These are phyloP conservation scores for Tylopilus sp. DNA, from an alignment of 768 basidiomycete genomes.

Conservation along the genomic window DNA sequence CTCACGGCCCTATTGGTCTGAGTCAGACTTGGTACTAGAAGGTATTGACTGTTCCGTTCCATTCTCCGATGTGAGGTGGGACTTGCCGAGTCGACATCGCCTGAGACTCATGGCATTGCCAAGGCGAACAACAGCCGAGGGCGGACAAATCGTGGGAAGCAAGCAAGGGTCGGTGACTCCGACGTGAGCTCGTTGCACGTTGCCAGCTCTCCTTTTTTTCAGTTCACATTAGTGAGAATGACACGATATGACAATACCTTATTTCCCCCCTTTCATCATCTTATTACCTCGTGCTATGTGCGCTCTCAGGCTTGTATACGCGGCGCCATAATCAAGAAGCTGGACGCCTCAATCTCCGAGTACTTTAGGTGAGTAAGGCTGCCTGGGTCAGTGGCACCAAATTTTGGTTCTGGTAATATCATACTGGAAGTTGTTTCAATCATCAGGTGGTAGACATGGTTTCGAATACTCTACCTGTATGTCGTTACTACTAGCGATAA, in stretches of 20 bases:
- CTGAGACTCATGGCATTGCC: background rate
- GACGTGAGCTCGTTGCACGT: too few relatives aligned
- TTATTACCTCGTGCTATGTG: background rate
- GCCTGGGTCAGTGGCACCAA: too few relatives aligned
- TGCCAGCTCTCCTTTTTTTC: background rate
- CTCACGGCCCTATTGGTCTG: background rate
- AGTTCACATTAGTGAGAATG: background rate
- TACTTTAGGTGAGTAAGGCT: background rate
- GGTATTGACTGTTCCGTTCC: background rate
- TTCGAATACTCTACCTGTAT: too few relatives aligned
- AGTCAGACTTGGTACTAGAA: background rate
- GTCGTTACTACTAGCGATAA: too few relatives aligned
- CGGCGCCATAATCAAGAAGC: background rate
- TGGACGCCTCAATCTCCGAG: background rate
- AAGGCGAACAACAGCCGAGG: background rate
- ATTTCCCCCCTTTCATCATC: background rate
- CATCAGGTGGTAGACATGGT: too few relatives aligned
- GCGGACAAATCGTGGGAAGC: background rate
- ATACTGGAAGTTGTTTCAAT: too few relatives aligned
- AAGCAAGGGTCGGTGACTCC: background rate
- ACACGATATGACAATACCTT: background rate
- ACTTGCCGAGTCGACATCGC: background rate
- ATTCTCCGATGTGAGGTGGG: background rate
- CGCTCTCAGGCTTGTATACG: background rate
- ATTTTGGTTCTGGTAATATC: background rate